A percentile compares a stretch with the other conserved stretches of the same genome.
Conservation (phyloP, 1,284 basidiomycete genomes). For the Tylopilus orsonianus region DNA sequence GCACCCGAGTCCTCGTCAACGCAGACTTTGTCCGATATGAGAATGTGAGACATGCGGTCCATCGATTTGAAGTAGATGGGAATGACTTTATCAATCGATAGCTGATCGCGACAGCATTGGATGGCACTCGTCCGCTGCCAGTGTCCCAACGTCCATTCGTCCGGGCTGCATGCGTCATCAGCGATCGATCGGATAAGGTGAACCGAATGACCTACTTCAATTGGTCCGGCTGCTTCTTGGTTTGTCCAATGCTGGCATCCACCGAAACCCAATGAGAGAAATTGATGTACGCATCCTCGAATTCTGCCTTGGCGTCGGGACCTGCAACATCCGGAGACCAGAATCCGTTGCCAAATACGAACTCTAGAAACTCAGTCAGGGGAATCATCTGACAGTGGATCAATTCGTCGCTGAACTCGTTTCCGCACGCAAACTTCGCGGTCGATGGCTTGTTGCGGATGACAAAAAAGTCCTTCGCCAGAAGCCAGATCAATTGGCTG, state of each 20-base stretch:
- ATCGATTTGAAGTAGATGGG: neutral
- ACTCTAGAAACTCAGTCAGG: neutral
- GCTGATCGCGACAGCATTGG: neutral
- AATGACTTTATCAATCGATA: neutral
- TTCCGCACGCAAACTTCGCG: neutral
- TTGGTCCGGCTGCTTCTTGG: neutral
- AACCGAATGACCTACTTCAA: neutral
- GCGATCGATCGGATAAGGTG: neutral
- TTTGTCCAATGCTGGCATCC: no score
- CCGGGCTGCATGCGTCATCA: neutral
- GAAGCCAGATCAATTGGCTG: neutral
- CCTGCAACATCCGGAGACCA: neutral
- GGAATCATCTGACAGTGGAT: neutral
- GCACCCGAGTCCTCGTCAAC: no score
- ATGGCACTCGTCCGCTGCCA: neutral
- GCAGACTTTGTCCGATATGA: neutral
- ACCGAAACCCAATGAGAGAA: no score
- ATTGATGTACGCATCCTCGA: no score
- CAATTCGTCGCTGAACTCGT: neutral
- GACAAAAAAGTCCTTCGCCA: neutral
- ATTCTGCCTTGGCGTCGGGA: no score
- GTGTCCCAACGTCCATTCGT: neutral
- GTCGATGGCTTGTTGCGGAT: neutral
- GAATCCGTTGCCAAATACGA: neutral
- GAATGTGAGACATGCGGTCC: neutral